A percentile compares a stretch with the other conserved stretches of the same genome.
phyloP scores from a whole-genome alignment of 345 rosid species.

The Bruguiera parviflora region DNA sequence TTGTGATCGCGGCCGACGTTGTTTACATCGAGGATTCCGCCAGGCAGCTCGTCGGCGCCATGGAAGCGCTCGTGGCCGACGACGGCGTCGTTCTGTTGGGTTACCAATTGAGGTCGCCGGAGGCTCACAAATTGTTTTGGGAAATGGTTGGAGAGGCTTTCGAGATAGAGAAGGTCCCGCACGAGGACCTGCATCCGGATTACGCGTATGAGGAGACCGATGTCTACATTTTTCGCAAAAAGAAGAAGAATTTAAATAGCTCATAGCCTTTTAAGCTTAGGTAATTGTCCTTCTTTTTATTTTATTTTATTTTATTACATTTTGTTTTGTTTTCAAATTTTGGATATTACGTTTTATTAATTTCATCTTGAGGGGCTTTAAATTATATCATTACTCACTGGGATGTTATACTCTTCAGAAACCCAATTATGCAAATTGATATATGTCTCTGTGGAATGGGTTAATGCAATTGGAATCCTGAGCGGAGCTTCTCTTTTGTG shows the following conservation, averaged over 20 bases:
- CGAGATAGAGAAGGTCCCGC: conserved; percentile 68
- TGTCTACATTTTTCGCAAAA: conserved; percentile 72
- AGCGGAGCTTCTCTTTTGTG: too few species aligned
- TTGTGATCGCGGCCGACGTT: conserved; percentile 83
- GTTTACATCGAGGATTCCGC: conserved; percentile 80
- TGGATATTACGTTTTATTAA: too few species aligned
- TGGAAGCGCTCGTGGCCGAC: conserved; percentile 62
- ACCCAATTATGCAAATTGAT: too few species aligned
- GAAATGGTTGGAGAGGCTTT: conserved; percentile 62
- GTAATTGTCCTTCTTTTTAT: too few species aligned
- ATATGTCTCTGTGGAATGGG: too few species aligned
- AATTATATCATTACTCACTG: too few species aligned
- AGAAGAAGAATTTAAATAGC: conserved; percentile 20
- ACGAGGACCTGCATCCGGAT: conserved; percentile 78
- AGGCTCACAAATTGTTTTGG: conserved; percentile 82
- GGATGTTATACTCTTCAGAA: too few species aligned
- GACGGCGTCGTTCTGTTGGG: conserved; percentile 74
- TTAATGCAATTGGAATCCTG: too few species aligned
- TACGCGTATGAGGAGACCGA: conserved; percentile 77
- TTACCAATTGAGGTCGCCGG: conserved; percentile 84
- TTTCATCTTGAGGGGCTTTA: too few species aligned
- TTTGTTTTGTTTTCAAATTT: too few species aligned
- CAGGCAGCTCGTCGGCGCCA: conserved; percentile 54
- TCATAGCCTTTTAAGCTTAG: too few species aligned
- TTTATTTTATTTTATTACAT: too few species aligned